Percentiles rank a stretch among this genome's conserved stretches.
Conservation (phyloP, 2,329 filamentous ascomycete genomes). For the Alternaria infectoria region DNA sequence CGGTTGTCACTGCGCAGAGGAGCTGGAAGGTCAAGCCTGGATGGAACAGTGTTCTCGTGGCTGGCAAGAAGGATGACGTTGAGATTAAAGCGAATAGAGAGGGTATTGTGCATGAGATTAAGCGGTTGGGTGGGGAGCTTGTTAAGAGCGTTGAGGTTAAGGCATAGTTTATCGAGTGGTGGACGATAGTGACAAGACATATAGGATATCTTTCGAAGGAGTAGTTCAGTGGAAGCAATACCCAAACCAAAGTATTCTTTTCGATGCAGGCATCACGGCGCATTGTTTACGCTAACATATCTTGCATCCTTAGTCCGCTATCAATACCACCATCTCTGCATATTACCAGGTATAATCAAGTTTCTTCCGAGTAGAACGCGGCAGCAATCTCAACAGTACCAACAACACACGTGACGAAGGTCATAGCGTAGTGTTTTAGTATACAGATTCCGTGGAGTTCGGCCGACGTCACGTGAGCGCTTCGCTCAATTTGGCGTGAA, state of each 20-base stretch:
- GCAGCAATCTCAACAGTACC: not conserved
- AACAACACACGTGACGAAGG: not conserved
- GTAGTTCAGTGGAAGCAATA: not conserved
- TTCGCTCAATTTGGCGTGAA: not conserved
- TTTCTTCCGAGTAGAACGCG: not conserved
- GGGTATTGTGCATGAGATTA: slow-evolving; percentile 75
- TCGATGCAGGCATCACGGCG: not conserved
- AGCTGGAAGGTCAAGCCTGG: slow-evolving; percentile 74
- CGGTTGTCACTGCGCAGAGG: slow-evolving; percentile 57
- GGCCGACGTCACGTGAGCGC: slow-evolving; percentile 3
- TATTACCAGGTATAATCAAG: not conserved
- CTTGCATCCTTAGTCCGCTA: not conserved
- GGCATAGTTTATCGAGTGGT: not conserved
- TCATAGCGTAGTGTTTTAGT: not conserved
- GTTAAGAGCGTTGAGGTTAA: slow-evolving; percentile 53
- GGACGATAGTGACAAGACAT: not conserved
- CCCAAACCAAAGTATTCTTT: not conserved
- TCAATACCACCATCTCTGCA: not conserved
- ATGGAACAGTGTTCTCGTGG: slow-evolving; percentile 67
- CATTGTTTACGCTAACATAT: not conserved
- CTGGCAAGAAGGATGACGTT: slow-evolving; percentile 30
- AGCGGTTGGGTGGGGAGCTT: slow-evolving; percentile 65
- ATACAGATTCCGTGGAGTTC: not conserved
- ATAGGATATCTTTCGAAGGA: not conserved
- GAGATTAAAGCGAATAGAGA: slow-evolving; percentile 69